Evolutionary conservation across 1,139 yeast genomes (phyloP).

Genomic region (Candida tetrigidarum): DNA sequence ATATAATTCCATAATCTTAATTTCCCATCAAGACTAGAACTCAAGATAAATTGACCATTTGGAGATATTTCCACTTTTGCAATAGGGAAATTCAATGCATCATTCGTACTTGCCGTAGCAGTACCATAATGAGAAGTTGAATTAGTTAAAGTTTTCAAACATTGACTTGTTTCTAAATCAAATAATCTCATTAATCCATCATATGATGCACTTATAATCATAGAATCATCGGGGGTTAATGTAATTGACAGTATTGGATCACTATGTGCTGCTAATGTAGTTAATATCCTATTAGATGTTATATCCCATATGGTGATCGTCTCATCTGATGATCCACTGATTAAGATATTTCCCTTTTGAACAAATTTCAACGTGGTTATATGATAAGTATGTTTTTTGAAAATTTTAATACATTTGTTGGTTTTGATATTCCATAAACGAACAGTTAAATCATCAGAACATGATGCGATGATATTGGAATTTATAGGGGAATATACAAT

Average conservation of each 20-base stretch:
- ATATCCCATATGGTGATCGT: constrained; percentile 92
- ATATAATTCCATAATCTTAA: constrained; percentile 84
- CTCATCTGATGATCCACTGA: constrained; percentile 90
- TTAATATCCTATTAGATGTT: constrained; percentile 66
- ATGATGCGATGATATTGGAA: constrained; percentile 75
- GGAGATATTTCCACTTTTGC: constrained; percentile 76
- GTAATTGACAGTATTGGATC: constrained; percentile 85
- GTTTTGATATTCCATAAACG: constrained; percentile 63
- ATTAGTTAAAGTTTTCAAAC: constrained; percentile 85
- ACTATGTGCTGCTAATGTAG: constrained; percentile 90
- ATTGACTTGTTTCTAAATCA: constrained; percentile 89
- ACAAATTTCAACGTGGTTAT: constrained; percentile 77
- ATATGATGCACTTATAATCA: constrained; percentile 84
- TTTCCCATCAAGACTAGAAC: constrained; percentile 81
- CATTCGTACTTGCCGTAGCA: constrained; percentile 60
- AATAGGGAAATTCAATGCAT: constrained; percentile 64
- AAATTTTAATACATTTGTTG: constrained; percentile 57
- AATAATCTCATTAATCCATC: constrained; percentile 91
- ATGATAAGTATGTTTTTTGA: constrained; percentile 86
- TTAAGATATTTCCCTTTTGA: constrained; percentile 73
- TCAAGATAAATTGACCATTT: constrained; percentile 78
- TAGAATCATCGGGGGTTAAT: constrained; percentile 77
- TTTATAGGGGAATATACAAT: constrained; percentile 75
- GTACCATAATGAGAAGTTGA: constrained; percentile 61
- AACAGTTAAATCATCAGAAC: constrained; percentile 84